Base-by-base conservation (phyloP, 1,284 basidiomycete genomes). In the Ganoderma resinaceum region DNA sequence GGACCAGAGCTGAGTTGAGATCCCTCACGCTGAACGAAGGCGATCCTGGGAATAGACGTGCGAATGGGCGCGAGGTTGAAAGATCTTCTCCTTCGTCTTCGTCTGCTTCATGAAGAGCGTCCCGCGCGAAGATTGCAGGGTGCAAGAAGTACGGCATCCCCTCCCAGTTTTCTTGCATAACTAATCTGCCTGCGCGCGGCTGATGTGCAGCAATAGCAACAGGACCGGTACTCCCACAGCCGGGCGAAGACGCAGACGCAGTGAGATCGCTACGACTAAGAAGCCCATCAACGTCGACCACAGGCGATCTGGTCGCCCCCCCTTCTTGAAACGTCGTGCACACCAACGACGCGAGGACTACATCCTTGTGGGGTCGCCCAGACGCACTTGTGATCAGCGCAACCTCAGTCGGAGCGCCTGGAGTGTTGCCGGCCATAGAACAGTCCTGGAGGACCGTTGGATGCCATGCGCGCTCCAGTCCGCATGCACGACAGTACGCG, bases 401-500 rank as follows among this genome's bases (percentile, higher is more conserved):
- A 38, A 9, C 23, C 31, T 26, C 46, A 52, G 33, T 35, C 35
- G 11, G 8, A 7, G 35, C 37, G 55, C 20, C 33, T 58, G 55
- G 33, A 3, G 29, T 62, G 62, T 68, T 63, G 63, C 58, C 58
- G 11, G 63, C 61, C n/a, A 68, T 60, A 31, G 61, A 46, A 29
- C 66, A 64, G 52, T 67, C 70, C 66, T 72, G 71, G 60, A 67
- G 43, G 43, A 60, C 61, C n/a, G 62, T 63, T n/a, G 74, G 72
- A 62, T 79, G 78, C 58, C 68, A 63, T 8, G 61, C 59, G 26
- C 72, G 67, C 53, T 74, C 73, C 16, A 77, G 70, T 12, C 80
- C 80, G 65, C 80, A 81, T 29, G 70, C 70, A 0, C 75, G 69
- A 68, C 80, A 81, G 68, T 70, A 80, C 16, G 20, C 33, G 55